These are phyloP conservation scores for Umbelopsis sp. DNA, from an alignment of 192 early-diverging fungal species.

Conservation along the genomic window DNA sequence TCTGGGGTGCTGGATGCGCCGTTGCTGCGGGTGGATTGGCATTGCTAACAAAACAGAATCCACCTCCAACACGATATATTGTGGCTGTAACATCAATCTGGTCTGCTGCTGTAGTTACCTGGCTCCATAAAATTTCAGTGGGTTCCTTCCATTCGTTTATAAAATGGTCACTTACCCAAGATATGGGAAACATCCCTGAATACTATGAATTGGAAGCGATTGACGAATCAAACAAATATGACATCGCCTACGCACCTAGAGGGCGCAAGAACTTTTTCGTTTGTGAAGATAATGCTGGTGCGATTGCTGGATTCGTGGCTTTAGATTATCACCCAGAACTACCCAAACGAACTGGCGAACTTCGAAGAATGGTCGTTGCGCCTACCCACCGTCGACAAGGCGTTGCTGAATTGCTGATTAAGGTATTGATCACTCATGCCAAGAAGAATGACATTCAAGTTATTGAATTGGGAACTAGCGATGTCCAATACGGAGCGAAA, in stretches of 20 bases:
- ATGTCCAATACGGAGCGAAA: neutral
- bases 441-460: constrained; percentile 3
- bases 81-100: neutral
- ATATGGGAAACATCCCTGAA: constrained; percentile 2
- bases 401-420: neutral
- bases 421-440: neutral
- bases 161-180: neutral
- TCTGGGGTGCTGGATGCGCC: neutral
- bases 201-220: neutral
- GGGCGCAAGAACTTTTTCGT: constrained; percentile 9
- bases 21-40: neutral
- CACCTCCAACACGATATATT: neutral
- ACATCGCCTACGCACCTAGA: neutral
- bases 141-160: neutral
- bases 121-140: neutral
- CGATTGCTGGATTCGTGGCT: neutral
- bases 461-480: constrained; percentile 10
- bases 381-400: neutral
- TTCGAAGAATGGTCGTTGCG: neutral
- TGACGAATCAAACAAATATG: constrained; percentile 4
- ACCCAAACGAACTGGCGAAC: neutral
- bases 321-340: neutral
- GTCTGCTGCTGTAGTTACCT: neutral
- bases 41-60: neutral
- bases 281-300: neutral